Percentiles rank a stretch among this genome's conserved stretches.
Evolutionary conservation across 2,329 filamentous ascomycete genomes (phyloP).

Genomic region (Penicillium brasilianum): DNA sequence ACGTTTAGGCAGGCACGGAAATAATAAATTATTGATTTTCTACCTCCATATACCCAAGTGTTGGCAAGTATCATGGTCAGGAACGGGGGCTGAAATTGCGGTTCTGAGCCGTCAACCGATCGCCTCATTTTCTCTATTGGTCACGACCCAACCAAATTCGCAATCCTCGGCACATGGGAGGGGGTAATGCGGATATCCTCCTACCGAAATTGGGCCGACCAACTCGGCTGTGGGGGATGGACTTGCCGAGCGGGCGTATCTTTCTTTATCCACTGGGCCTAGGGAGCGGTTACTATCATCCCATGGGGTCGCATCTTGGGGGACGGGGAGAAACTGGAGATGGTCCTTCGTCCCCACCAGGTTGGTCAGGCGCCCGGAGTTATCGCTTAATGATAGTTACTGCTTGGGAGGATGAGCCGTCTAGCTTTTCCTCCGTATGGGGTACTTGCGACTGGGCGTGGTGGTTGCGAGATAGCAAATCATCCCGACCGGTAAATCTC

Average conservation of each 20-base stretch:
- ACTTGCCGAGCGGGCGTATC: conserved; percentile 25
- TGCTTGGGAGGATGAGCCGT: background rate
- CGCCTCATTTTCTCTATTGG: background rate
- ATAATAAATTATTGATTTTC: background rate
- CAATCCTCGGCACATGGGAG: conserved; percentile 9
- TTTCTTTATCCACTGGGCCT: conserved; percentile 21
- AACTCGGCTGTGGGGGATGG: conserved; percentile 1
- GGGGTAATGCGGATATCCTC: background rate
- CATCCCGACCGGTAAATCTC: conserved; percentile 1
- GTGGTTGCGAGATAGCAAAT: background rate
- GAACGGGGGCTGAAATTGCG: background rate
- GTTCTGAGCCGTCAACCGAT: background rate
- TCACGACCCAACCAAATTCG: conserved; percentile 5
- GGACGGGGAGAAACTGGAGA: background rate
- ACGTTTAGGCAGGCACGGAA: background rate
- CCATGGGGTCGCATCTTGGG: background rate
- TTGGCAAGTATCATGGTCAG: background rate
- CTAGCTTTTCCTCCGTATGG: background rate
- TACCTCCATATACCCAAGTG: no score
- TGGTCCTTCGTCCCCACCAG: background rate
- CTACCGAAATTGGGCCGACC: background rate
- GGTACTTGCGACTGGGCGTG: background rate
- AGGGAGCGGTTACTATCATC: background rate
- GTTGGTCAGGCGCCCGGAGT: background rate
- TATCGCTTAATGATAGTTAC: background rate